A percentile compares a stretch with the other conserved stretches of the same genome.
phyloP scores from a whole-genome alignment of 164 flowering plant genomes.

The Kalanchoe fedtschenkoi region DNA sequence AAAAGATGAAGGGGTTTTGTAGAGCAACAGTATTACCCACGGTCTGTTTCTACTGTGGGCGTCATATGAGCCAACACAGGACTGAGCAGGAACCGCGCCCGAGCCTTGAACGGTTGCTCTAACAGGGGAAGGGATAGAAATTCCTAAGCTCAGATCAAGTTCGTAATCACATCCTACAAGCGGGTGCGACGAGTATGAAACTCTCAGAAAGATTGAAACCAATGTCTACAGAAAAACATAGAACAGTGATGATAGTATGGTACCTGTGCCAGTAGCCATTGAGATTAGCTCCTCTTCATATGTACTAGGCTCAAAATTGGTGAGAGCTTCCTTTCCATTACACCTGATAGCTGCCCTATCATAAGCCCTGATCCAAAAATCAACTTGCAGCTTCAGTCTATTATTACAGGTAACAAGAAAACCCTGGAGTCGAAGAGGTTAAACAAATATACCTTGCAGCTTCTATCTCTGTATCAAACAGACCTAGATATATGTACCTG shows the following conservation, averaged over 20 bases:
- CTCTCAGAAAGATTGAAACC: not conserved
- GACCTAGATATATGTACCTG: conserved; percentile 98
- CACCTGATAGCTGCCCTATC: conserved; percentile 88
- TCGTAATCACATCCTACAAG: conserved; percentile 29
- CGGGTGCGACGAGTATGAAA: not conserved
- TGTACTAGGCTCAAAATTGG: conserved; percentile 76
- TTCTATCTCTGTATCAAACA: conserved; percentile 86
- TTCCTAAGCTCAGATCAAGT: conserved; percentile 63
- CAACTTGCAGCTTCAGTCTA: conserved; percentile 26
- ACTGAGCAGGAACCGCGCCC: conserved; percentile 6
- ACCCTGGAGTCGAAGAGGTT: conserved; percentile 38
- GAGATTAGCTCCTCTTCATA: conserved; percentile 47
- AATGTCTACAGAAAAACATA: not conserved
- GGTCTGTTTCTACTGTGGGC: conserved; percentile 10
- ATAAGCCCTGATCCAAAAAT: conserved; percentile 80
- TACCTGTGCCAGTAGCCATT: conserved; percentile 41
- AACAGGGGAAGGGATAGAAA: conserved; percentile 33
- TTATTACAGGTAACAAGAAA: conserved; percentile 29
- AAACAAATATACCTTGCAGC: conserved; percentile 70
- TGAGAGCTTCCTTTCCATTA: conserved; percentile 85
- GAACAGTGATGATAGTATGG: not conserved
- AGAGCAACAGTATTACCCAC: conserved; percentile 3
- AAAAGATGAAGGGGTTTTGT: not conserved
- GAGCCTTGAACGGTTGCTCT: conserved; percentile 9
- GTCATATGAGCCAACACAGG: conserved; percentile 15